Base-by-base conservation (phyloP, 2,329 filamentous ascomycete genomes). In the Cercospora sojina region DNA sequence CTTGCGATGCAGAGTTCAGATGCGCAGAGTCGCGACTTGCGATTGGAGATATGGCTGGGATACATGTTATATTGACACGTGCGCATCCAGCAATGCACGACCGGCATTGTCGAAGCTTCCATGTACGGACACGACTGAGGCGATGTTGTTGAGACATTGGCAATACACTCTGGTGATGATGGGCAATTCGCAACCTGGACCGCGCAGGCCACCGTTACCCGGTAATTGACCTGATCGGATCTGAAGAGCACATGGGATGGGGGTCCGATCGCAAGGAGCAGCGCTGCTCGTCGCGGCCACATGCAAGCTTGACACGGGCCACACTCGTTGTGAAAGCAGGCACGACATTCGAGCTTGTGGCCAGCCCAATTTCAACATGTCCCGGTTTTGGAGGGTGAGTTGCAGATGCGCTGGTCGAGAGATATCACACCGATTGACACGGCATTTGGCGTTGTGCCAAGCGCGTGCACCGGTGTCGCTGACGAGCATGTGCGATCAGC, bases 161-260 rank as follows among this genome's bases (percentile, higher is more conserved):
- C 47, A 53, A 53, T 53, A 53, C 47, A 53, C 47, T 53, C 23
- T n/a, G 47, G 47, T n/a, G 47, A 51, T 23, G 20, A 51, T 23
- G 20, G 47, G 9, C 18, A 12, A 51, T 13, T 13, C 20, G 47
- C 47, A n/a, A 49, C 43, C 18, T 27, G 47, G 47, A 53, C 20
- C 6, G 47, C 47, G 23, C 47, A 16, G 47, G 20, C 47, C 20
- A 51, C 47, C 16, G 27, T 53, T 12, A 53, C 23, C 47, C 47
- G 47, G 23, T 23, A 13, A 53, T 49, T 49, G 43, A 47, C n/a
- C 10, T 23, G 10, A 51, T 27, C 20, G 12, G 47, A 53, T 53
- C 23, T 53, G 47, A 53, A 53, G 47, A 53, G 47, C 47, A 53
- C 47, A 53, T 53, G 47, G 47, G 23, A 53, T 53, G 47, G 47